A percentile compares a stretch with the other conserved stretches of the same genome.
Conservation (phyloP, 805 yeast species). For the Yamadazyma scolyti region DNA sequence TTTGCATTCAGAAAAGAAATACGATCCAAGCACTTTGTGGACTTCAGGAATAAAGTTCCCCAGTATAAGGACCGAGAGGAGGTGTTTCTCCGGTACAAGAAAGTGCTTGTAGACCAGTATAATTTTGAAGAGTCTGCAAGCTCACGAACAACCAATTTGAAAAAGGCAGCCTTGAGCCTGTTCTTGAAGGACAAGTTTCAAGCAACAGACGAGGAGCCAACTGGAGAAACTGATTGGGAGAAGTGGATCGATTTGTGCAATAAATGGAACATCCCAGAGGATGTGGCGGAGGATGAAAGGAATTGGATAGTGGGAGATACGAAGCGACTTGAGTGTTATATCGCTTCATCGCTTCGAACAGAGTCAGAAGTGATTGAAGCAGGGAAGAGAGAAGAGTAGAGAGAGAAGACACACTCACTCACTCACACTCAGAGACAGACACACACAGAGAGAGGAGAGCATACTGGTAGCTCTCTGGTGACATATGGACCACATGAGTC, state of each 20-base stretch:
- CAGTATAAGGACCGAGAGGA: constrained; percentile 13
- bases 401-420: too few relatives aligned
- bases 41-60: constrained; percentile 18
- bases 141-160: constrained; percentile 21
- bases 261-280: constrained; percentile 13
- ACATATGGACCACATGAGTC: too few relatives aligned
- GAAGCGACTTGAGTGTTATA: constrained; percentile 29
- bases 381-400: too few relatives aligned
- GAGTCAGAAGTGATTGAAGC: too few relatives aligned
- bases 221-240: constrained; percentile 14
- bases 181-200: constrained; percentile 12
- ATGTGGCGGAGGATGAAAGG: constrained; percentile 20
- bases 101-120: constrained; percentile 24
- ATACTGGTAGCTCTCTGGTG: too few relatives aligned
- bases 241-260: constrained; percentile 30
- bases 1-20: constrained; percentile 28
- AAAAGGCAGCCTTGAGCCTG: constrained; percentile 21
- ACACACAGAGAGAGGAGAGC: too few relatives aligned
- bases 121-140: constrained; percentile 23
- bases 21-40: constrained; percentile 21
- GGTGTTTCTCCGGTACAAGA: constrained; percentile 23
- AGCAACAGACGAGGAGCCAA: background rate
- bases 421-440: too few relatives aligned
- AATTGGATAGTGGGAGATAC: constrained; percentile 41
- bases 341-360: too few relatives aligned